Conservation (phyloP, 352 stramenopile genomes). For the Phytopythium mirpurense region DNA sequence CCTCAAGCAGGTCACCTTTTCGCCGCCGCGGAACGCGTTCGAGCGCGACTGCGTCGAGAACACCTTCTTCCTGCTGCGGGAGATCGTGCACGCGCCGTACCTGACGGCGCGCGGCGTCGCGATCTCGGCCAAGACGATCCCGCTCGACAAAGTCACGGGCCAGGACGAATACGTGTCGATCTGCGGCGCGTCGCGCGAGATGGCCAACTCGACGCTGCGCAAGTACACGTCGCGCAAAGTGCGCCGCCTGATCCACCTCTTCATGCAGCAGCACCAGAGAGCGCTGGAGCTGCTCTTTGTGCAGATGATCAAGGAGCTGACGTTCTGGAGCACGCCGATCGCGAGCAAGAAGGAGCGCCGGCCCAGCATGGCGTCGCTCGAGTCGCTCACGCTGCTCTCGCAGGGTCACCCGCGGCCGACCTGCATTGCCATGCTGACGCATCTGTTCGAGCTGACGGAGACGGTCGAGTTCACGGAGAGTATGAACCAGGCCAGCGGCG, state of each 20-base stretch:
- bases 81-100: constrained; percentile 82
- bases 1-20: constrained; percentile 69
- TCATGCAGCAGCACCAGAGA: constrained; percentile 71
- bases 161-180: constrained; percentile 87
- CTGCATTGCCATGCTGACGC: constrained; percentile 74
- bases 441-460: constrained; percentile 81
- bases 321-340: constrained; percentile 69
- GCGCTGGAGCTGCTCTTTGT: constrained; percentile 67
- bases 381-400: constrained; percentile 58
- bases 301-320: constrained; percentile 83
- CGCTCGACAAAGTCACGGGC: constrained; percentile 78
- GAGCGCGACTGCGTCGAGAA: constrained; percentile 80
- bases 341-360: constrained; percentile 25
- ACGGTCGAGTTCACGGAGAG: constrained; percentile 79
- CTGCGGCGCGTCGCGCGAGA: constrained; percentile 75
- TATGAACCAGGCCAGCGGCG: constrained; percentile 17
- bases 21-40: constrained; percentile 62
- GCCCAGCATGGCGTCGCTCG: constrained; percentile 45
- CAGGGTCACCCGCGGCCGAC: constrained; percentile 67
- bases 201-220: constrained; percentile 73
- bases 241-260: constrained; percentile 74
- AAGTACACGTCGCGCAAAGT: constrained; percentile 87
- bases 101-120: constrained; percentile 72
- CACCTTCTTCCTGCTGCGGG: constrained; percentile 68
- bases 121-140: constrained; percentile 85